Evolutionary conservation across 208 protist genomes (phyloP).

Genomic region (Herpetomonas samuelpessoai): DNA sequence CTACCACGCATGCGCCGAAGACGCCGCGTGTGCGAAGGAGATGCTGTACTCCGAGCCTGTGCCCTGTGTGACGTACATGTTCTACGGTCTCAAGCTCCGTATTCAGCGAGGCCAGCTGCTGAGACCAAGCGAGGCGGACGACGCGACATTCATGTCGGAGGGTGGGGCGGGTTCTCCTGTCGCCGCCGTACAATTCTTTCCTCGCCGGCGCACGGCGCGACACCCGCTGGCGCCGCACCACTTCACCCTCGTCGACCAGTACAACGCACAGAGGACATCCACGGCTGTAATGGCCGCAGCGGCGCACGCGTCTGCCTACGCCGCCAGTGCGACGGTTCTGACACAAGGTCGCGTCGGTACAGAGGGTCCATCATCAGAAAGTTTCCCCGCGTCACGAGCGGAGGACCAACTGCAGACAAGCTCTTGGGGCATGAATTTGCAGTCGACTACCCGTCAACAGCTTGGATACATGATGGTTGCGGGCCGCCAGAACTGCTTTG

Average conservation of each 20-base stretch:
- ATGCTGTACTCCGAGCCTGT: slow-evolving; percentile 71
- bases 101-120: slow-evolving; percentile 40
- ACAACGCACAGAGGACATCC: neutral
- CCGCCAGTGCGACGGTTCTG: neutral
- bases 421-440: slow-evolving; percentile 25
- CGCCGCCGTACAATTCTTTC: neutral
- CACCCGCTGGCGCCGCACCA: neutral
- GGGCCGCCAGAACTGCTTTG: slow-evolving; percentile 51
- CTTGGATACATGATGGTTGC: slow-evolving; percentile 29
- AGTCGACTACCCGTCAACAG: slow-evolving; percentile 23
- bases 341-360: neutral
- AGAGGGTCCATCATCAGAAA: neutral
- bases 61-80: slow-evolving; percentile 60
- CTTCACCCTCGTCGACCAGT: neutral
- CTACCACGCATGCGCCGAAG: slow-evolving; percentile 39
- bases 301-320: neutral
- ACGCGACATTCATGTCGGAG: slow-evolving; percentile 6
- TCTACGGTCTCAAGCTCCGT: slow-evolving; percentile 73
- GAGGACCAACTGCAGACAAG: slow-evolving; percentile 5
- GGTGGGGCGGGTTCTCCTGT: neutral
- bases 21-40: slow-evolving; percentile 32
- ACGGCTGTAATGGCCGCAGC: neutral
- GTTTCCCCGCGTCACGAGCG: neutral
- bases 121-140: slow-evolving; percentile 42
- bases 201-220: neutral